These are phyloP conservation scores for Pyrenophora seminiperda DNA, from an alignment of 2,329 filamentous ascomycete genomes.

Conservation along the genomic window DNA sequence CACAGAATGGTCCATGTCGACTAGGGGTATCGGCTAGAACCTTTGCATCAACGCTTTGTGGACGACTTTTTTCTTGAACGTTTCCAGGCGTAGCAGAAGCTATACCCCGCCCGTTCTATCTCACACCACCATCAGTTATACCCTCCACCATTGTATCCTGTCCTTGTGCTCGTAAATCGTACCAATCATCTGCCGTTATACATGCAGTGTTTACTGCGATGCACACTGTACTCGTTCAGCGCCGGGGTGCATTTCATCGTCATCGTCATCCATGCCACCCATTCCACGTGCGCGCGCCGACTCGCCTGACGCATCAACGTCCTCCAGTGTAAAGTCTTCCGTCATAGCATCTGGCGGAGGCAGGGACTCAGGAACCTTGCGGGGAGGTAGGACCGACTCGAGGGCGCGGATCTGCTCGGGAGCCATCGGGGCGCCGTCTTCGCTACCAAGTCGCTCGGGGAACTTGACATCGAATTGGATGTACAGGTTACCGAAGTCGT, in stretches of 20 bases:
- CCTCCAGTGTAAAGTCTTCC: constrained; percentile 85
- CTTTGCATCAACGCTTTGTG: too few relatives aligned
- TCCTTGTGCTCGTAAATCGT: too few relatives aligned
- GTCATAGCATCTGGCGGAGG: constrained; percentile 87
- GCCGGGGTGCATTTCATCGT: constrained; percentile 63
- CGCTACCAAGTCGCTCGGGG: constrained; percentile 62
- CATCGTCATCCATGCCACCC: constrained; percentile 68
- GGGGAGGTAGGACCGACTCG: constrained; percentile 81
- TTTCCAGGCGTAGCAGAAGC: too few relatives aligned
- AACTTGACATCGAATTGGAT: constrained; percentile 98
- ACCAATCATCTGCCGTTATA: too few relatives aligned
- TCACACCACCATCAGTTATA: too few relatives aligned
- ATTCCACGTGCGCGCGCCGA: constrained; percentile 71
- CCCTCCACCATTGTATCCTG: too few relatives aligned
- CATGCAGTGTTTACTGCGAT: constrained; percentile 69
- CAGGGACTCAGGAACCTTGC: constrained; percentile 62
- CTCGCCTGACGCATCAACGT: constrained; percentile 71
- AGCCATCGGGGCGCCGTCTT: constrained; percentile 55
- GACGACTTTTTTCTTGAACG: too few relatives aligned
- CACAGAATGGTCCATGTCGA: too few relatives aligned
- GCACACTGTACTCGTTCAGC: constrained; percentile 85
- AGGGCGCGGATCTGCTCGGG: constrained; percentile 76
- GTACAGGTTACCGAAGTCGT: constrained; percentile 94
- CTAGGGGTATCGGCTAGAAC: too few relatives aligned
- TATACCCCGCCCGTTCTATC: too few relatives aligned